Evolutionary conservation across 2,329 filamentous ascomycete species (phyloP).

Genomic region (Macroventuria anomochaeta): DNA sequence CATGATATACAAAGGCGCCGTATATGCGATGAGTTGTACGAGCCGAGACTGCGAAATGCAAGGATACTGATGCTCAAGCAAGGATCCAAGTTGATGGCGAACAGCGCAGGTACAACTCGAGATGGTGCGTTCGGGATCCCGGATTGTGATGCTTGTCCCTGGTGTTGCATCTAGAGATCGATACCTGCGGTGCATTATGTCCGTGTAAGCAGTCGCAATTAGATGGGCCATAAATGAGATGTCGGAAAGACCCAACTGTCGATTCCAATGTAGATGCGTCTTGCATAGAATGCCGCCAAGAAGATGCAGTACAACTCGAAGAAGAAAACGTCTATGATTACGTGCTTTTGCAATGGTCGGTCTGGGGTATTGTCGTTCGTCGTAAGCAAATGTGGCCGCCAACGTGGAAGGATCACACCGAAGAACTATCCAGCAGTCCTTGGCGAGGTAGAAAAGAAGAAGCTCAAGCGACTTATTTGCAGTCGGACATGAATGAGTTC

Average conservation of each 20-base stretch:
- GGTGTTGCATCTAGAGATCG: background rate
- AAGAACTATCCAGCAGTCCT: slow-evolving; percentile 30
- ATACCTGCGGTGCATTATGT: background rate
- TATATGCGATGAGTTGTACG: slow-evolving; percentile 23
- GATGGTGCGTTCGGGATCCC: background rate
- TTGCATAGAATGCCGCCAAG: slow-evolving; percentile 25
- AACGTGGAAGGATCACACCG: slow-evolving; percentile 22
- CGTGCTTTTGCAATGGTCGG: slow-evolving; percentile 34
- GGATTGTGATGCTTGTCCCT: background rate
- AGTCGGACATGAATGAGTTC: slow-evolving; percentile 67
- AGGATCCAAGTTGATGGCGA: background rate
- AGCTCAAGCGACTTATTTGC: slow-evolving; percentile 40
- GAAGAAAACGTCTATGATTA: slow-evolving; percentile 41
- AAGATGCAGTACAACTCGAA: slow-evolving; percentile 11
- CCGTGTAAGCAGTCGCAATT: slow-evolving; percentile 14
- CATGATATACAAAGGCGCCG: slow-evolving; percentile 34
- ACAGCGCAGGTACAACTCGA: background rate
- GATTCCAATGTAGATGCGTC: slow-evolving; percentile 34
- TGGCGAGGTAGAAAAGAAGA: slow-evolving; percentile 8
- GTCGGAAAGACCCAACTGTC: slow-evolving; percentile 24
- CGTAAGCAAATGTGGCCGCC: slow-evolving; percentile 38
- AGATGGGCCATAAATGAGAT: slow-evolving; percentile 25
- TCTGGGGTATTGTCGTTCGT: slow-evolving; percentile 38
- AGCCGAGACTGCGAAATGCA: slow-evolving; percentile 17
- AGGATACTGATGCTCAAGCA: slow-evolving; percentile 18